Base-by-base conservation (phyloP, 176 grass and related monocot genomes). In the Microstegium vimineum region DNA sequence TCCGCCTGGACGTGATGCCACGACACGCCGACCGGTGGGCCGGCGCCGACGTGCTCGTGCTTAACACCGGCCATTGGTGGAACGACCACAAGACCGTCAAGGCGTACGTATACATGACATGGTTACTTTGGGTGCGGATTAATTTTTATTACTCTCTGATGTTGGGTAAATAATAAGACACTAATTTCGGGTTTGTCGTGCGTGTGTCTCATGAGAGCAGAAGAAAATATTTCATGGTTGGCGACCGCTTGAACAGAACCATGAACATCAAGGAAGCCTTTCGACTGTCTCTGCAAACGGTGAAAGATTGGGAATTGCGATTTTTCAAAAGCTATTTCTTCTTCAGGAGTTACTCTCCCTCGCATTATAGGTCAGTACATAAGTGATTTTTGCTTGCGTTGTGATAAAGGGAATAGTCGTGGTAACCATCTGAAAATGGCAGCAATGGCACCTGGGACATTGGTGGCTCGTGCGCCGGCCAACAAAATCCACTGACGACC, bases 61-160 rank as follows among this genome's bases (percentile, higher is more conserved):
- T 87, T 25, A 90, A 90, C 80, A 90, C 87, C 3, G 87, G 87
- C 0, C 87, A 84, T 32, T 89, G 87, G 87, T 89, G 87, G 87
- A 89, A 89, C 22, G 10, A 45, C 7, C 79, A 86, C 51, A 86
- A 86, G 70, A 78, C 69, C 8, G 25, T 69, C 84, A 80, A 84
- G 66, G 62, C 62, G 87, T 89, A 66, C 0, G 22, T 52, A 10
- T 5, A 38, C 1, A 49, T 49, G 13, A 4, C 27, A 13, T 28
- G 10, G 22, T 10, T 75, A 18, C n/a, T 52, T 6, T 0, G 15
- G 45, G 45, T 47, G 45, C 4, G 2, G 33, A 12, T 18, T 62
- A 38, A 41, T 22, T 80, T 17, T 36, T 36, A 6, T 36, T 36
- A 5, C 35, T 36, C 13, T 10, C 5, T 11, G 13, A n/a, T n/a